Evolutionary conservation across 202 grass and related monocot species (phyloP), one percentile per base, ranked within the genome.

Genomic region (Panicum hallii): DNA sequence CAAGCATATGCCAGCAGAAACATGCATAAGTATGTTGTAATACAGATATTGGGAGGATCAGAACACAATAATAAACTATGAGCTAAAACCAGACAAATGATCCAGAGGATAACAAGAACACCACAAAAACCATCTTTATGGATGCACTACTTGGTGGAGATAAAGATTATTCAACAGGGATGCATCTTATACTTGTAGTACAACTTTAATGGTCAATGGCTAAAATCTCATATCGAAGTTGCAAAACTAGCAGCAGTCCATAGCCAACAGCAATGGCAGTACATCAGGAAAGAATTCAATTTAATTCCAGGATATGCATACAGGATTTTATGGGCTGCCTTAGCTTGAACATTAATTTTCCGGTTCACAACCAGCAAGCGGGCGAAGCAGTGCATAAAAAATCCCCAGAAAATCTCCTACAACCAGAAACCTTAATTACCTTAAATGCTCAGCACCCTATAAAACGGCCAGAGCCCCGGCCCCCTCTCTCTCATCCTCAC

Each of bases 121-220:
- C 17, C 20, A 1, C 32, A 67, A 9, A 9, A 82, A 53, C 64
- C 14, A 30, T 64, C 13, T 23, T 41, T 64, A 26, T 26, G 61
- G 45, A 42, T 57, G 19, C 11, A 42, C 11, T 42, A 12, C 19
- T 23, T 15, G 53, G 38, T 76, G 38, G 34, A 9, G 11, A 75
- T 57, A 20, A 42, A 43, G 19, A 57, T 60, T 26, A 36, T 16
- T 74, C 14, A 74, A 74, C 2, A 74, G 54, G 4, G 26, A 64
- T 15, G 41, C 3, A 66, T 11, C 53, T 34, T 45, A 46, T 36
- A 10, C 3, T 44, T 22, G 10, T 22, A 26, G 34, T 34, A 55
- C 5, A 46, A 4, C 53, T 38, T 80, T 75, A 70, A 41, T 75
- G 77, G 30, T 67, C 64, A 89, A 75, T 75, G 40, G 61, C 63